Evolutionary conservation across 495 filamentous ascomycete species (phyloP), one percentile per base, ranked within the genome.

Genomic region (Hypoxylon trugodes): DNA sequence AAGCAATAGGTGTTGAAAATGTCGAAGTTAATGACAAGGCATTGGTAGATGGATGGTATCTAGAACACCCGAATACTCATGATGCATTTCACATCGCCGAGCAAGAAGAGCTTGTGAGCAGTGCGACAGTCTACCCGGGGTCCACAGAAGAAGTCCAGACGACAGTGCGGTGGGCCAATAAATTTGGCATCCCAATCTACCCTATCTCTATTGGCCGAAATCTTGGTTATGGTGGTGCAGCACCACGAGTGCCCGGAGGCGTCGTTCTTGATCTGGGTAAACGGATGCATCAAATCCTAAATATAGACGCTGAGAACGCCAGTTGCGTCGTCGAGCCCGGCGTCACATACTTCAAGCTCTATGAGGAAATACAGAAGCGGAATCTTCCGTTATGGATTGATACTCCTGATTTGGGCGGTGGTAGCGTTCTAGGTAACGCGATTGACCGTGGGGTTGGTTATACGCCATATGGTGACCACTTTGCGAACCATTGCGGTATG

Each of bases 371-470:
- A 4, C 72, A 80, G 57, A 73, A 72, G 24, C 68, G 74, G 37
- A 70, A 74, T 5, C 65, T 79, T 16, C 74, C 78, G 13, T 59
- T 84, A 46, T 84, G 81, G 81, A 71, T 84, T 48, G 81, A 83
- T 57, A 74, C 74, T 0, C 85, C 85, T 7, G 85, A 84, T 61
- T 68, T 88, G 0, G 84, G 84, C 2, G 82, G 85, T 6, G 86
- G 84, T 1, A 81, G 77, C 15, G 78, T 87, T 1, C 49, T 87
- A 6, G 82, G 82, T 10, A 87, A 86, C 59, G 76, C 83, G 2
- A 61, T 83, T 12, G 85, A 88, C 37, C 74, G 83, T 8, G 84
- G 85, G 0, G 76, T 86, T 19, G 85, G 84, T 0, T 87, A 86
- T 68, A 88, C 83, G 12, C 70, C 69, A 22, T 76, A 56, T 26